Base-by-base conservation (phyloP, 371 early-diverging fungal genomes). In the Mortierella sp. region DNA sequence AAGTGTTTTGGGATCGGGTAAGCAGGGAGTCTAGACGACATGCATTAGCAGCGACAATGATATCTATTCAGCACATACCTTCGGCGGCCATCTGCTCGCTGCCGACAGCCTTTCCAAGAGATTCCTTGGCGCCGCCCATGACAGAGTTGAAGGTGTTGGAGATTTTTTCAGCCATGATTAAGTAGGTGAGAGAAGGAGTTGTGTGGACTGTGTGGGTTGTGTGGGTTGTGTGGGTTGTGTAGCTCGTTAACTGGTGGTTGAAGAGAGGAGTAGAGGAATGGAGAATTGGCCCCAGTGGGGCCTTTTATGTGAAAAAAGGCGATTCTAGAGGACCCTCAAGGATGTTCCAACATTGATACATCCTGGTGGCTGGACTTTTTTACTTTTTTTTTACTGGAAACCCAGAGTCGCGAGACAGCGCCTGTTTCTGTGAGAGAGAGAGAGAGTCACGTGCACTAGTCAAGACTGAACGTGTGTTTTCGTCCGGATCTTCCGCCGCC, bases 51-150 rank as follows among this genome's bases (percentile, higher is more conserved):
- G 30, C 9, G 28, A 15, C 1, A 53, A 23, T 23, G 23, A 12
- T 55, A 28, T 5, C 11, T 51, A 51, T n/a, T 25, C 53, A 12
- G 21, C 4, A n/a, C 48, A 74, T 72, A 47, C 88, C 88, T 43
- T 81, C 75, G 15, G 82, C 64, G 58, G 81, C 70, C 43, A 88
- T 70, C 14, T 75, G 71, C 63, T 86, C 84, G 55, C 76, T 85
- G 21, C 88, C 88, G 51, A 84, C 50, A 18, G 72, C 82, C 30
- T 57, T 68, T 46, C 86, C 86, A 4, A 82, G 11, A 15, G 70
- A 63, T 57, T 86, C 81, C 80, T 87, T 87, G 60, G 77, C 72
- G 30, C 65, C 66, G 43, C 88, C 86, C 29, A 74, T 19, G 44
- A 70, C 65, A 59, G 80, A 75, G 57, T 83, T 66, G 57, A 59